phyloP scores from a whole-genome alignment of 2,329 filamentous ascomycete species.

The Xylariaceae sp. region DNA sequence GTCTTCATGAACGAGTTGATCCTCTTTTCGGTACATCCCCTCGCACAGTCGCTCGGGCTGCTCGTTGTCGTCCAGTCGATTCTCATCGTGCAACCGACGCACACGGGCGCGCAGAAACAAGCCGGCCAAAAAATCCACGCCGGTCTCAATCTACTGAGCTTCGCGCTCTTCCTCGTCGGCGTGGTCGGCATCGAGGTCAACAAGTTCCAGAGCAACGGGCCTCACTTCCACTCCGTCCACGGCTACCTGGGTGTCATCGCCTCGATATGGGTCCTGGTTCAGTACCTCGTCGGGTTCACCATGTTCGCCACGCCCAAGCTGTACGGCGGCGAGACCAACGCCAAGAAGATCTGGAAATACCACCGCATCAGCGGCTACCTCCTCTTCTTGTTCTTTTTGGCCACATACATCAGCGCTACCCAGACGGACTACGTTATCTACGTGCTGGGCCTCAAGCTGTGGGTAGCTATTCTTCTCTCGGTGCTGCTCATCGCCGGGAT shows the following conservation, averaged over 20 bases:
- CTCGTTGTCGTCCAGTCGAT: slow-evolving; percentile 78
- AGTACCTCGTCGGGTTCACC: slow-evolving; percentile 78
- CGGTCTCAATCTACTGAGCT: slow-evolving; percentile 66
- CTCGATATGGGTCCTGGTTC: slow-evolving; percentile 69
- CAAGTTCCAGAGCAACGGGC: slow-evolving; percentile 69
- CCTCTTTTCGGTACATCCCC: slow-evolving; percentile 87
- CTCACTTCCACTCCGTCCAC: slow-evolving; percentile 80
- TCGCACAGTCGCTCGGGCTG: slow-evolving; percentile 68
- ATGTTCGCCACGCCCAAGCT: slow-evolving; percentile 76
- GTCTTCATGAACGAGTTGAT: slow-evolving; percentile 72
- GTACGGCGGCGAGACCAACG: slow-evolving; percentile 78
- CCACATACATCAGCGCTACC: slow-evolving; percentile 74
- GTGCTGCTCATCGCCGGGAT: slow-evolving; percentile 72
- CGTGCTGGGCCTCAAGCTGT: slow-evolving; percentile 72
- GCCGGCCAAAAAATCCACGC: slow-evolving; percentile 66
- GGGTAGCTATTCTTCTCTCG: slow-evolving; percentile 70
- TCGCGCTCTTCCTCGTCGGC: slow-evolving; percentile 65
- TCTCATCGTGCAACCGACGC: slow-evolving; percentile 85
- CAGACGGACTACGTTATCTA: slow-evolving; percentile 74
- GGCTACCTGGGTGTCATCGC: slow-evolving; percentile 80
- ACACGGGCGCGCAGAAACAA: slow-evolving; percentile 73
- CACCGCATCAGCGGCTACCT: slow-evolving; percentile 80
- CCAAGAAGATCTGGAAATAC: slow-evolving; percentile 87
- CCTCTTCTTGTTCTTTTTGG: slow-evolving; percentile 69
- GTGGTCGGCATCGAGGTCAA: slow-evolving; percentile 79